These are phyloP conservation scores for Conidiobolus incongruus DNA, from an alignment of 371 early-diverging fungal species.

Conservation along the genomic window DNA sequence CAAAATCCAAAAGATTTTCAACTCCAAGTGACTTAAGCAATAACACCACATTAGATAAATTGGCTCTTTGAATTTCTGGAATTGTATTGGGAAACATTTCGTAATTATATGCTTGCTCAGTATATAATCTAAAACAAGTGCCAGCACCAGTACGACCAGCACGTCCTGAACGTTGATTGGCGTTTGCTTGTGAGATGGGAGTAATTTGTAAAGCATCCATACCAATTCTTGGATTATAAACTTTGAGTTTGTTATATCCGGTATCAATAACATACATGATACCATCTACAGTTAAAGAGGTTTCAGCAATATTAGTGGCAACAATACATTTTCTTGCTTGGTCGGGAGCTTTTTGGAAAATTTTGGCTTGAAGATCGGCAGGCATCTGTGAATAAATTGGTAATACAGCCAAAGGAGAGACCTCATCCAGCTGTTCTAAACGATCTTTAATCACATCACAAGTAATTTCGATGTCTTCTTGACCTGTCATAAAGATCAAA, in stretches of 20 bases:
- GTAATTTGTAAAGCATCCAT: conserved; percentile 93
- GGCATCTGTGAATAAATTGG: conserved; percentile 91
- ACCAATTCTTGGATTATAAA: conserved; percentile 86
- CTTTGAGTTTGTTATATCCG: conserved; percentile 89
- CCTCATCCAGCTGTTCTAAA: conserved; percentile 55
- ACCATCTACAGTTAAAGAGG: conserved; percentile 96
- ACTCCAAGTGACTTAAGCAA: conserved; percentile 84
- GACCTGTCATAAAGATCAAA: conserved; percentile 96
- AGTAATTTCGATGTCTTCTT: conserved; percentile 92
- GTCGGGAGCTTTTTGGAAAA: conserved; percentile 59
- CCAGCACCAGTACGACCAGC: conserved; percentile 98
- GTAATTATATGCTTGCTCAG: conserved; percentile 67
- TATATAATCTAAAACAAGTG: conserved; percentile 84
- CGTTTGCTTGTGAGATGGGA: conserved; percentile 92
- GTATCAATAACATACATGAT: conserved; percentile 92
- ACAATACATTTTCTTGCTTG: conserved; percentile 79
- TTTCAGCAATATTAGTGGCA: conserved; percentile 98
- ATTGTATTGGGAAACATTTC: conserved; percentile 82
- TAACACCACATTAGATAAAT: conserved; percentile 76
- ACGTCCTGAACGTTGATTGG: conserved; percentile 95
- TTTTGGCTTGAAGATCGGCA: conserved; percentile 74
- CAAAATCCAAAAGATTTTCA: conserved; percentile 75
- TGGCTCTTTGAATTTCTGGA: conserved; percentile 96
- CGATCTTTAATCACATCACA: conserved; percentile 55
- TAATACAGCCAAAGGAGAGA: conserved; percentile 57